Base-by-base conservation (phyloP, 495 filamentous ascomycete species). In the Hypoxylon rickii region DNA sequence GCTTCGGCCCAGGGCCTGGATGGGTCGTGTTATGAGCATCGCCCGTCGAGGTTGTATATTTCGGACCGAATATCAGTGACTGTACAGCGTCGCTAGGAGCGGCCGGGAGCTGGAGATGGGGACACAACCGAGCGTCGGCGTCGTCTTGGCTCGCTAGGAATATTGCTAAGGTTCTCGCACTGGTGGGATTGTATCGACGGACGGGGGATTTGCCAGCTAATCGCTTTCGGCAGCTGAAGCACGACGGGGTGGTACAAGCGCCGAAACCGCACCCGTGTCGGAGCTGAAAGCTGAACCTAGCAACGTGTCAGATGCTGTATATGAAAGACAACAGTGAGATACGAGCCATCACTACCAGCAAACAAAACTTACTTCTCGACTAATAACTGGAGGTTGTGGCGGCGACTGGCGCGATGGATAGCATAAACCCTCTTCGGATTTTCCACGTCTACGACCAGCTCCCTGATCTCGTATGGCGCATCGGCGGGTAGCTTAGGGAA, bases 261-360 rank as follows among this genome's bases (percentile, higher is more conserved):
- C 78, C 73, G 41, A 83, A 80, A 40, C 82, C 77, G 64, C 92
- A 96, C 47, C 92, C 92, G 51, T 91, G 80, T 29, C 90, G 81
- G n/a, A 96, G 80, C 72, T 96, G 92, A 15, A 79, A 75, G 54
- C 92, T 88, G 65, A 88, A 95, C 56, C 91, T 96, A 66, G n/a
- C 45, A 7, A 33, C n/a, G 58, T 15, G 26, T 67, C 51, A 70
- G 51, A 45, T 34, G 22, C 10, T 26, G 29, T 40, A 21, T 36
- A 4, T 24, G 2, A 41, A 34, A 24, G 18, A 40, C 41, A 55
- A 12, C 4, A 29, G 10, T 29, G 24, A 45, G 10, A 19, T 12
- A 34, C 19, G 37, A n/a, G 26, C 20, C 8, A 40, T 22, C 20
- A 19, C n/a, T n/a, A n/a, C n/a, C n/a, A 40, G 2, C 17, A 36